These are phyloP conservation scores for Punica granatum DNA, from an alignment of 345 rosid species.

Conservation along the genomic window DNA sequence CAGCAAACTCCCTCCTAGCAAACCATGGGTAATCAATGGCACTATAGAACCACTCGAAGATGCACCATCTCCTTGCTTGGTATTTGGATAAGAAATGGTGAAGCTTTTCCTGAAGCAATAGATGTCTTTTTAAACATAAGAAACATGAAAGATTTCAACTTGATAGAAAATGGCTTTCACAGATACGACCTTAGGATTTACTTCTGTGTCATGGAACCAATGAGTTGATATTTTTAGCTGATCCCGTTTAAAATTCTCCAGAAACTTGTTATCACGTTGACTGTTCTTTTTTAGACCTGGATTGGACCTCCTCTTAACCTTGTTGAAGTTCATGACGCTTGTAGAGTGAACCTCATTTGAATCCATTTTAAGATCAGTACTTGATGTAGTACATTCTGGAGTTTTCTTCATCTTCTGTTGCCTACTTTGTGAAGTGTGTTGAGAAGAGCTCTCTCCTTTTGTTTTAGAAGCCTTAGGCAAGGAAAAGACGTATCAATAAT, in stretches of 20 bases:
- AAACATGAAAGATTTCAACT: background rate
- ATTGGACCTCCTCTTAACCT: background rate
- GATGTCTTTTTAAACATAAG: constrained; percentile 5
- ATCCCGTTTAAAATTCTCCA: background rate
- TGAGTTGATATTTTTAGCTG: background rate
- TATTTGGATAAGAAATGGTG: constrained; percentile 48
- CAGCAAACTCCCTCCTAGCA: constrained; percentile 90
- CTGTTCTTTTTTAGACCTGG: background rate
- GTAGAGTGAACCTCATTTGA: background rate
- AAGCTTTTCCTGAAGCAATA: constrained; percentile 58
- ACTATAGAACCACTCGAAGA: constrained; percentile 90
- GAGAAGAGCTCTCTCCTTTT: background rate
- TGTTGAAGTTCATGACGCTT: background rate
- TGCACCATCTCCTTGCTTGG: constrained; percentile 76
- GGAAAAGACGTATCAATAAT: background rate
- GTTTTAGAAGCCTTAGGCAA: background rate
- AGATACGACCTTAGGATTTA: constrained; percentile 30
- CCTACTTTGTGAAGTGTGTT: background rate
- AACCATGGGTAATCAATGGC: constrained; percentile 98
- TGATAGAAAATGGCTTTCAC: constrained; percentile 4
- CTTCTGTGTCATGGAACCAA: constrained; percentile 23
- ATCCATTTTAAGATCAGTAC: background rate
- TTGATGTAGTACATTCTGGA: background rate
- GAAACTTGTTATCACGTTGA: background rate
- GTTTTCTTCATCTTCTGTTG: background rate